Base-by-base conservation (phyloP, 139 green algal species). In the Microglena sp. region DNA sequence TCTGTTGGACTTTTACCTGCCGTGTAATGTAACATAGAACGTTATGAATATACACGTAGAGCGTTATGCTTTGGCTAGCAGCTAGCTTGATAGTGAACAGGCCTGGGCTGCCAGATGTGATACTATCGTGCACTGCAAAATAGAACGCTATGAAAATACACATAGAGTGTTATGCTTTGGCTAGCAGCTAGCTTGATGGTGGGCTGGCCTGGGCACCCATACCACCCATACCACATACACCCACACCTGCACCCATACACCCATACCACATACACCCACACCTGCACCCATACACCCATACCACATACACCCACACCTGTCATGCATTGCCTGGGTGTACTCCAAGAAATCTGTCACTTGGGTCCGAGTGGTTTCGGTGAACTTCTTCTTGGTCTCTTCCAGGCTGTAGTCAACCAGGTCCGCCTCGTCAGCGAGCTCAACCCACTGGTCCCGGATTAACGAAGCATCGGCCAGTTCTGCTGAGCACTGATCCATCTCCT, bases 321-420 rank as follows among this genome's bases (percentile, higher is more conserved):
- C 63, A 45, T 44, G 70, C 45, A 87, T 69, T 44, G 72, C 62
- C 22, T 58, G 24, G 5, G 75, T 85, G 40, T 62, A 36, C 2
- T 64, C 60, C 0, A 36, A 7, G 55, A 87, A 87, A 24, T 78
- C 81, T 33, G 83, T 71, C 8, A 81, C 77, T 72, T 95, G 81
- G 32, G 82, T 53, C 3, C 75, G 67, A 1, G 85, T 90, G 24
- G 76, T 81, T 44, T 87, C 69, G 3, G 53, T 74, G 77, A 90
- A 92, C 35, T 84, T 58, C 60, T 77, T 71, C 73, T 90, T 91
- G 30, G 76, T 83, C 2, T 87, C 75, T 55, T 86, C 71, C 60
- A 91, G 69, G 0, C 54, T 64, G 24, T 68, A 77, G 68, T 90
- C 85, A 66, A 90, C 76, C 11, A 57, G 28, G 50, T 85, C 77